Evolutionary conservation across 148 eudicot genomes (phyloP), one percentile per base, ranked within the genome.

Genomic region (Persicaria maculosa): DNA sequence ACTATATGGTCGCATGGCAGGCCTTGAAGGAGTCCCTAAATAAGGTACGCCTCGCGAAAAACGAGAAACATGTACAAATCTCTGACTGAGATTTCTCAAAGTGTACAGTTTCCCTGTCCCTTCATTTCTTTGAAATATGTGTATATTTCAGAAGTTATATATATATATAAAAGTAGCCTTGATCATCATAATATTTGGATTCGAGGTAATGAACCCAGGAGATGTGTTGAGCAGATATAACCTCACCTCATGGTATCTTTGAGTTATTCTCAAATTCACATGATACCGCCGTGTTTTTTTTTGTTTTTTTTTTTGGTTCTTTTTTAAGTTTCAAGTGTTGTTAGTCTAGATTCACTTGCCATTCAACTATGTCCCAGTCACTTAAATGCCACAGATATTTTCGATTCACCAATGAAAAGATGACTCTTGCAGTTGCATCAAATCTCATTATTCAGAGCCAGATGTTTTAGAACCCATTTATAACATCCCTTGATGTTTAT

Each of bases 1-100:
- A 86, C 81, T 88, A 85, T 57, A 84, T 71, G 85, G 93, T 84
- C 70, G 96, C 96, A 73, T 86, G 89, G 90, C 96, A 90, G 81
- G 84, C 93, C 10, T 89, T 90, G 44, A 78, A 84, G 54, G 92
- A 93, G 81, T 83, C 98, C 0, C 76, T 90, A 73, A 86, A 86
- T 79, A 89, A 86, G 83, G 91, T 87, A 74, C 89, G 89, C 36
- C 85, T 88, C 58, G 85, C 87, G 0, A 85, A 76, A 36, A 86
- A 6, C 19, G 17, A 87, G 22, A 86, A 87, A 71, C 82, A 80
- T 84, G 75, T 76, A 71, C 79, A 72, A 74, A 44, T 58, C 22
- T 54, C 16, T 54, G 40, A 31, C 3, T 31, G 40, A 31, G 40
- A 31, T 54, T 19, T 54, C 20, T 54, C 16, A 54, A 48, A 55